phyloP scores from a whole-genome alignment of 2,329 filamentous ascomycete species.

The Allantophomopsis lycopodina region DNA sequence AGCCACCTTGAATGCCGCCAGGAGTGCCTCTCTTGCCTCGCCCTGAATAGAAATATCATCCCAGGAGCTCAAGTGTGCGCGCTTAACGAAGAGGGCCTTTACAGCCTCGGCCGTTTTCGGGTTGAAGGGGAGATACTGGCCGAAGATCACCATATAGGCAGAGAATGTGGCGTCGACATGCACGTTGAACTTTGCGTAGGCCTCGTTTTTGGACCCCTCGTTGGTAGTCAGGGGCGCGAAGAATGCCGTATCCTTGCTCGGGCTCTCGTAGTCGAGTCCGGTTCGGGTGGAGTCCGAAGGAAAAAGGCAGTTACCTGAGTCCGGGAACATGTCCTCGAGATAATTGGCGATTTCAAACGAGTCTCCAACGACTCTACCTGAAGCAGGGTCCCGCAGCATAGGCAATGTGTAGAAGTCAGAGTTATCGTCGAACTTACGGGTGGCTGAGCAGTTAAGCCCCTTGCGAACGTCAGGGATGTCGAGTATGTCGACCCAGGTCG shows the following conservation, averaged over 20 bases:
- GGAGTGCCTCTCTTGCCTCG: no score
- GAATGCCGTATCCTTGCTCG: constrained; percentile 11
- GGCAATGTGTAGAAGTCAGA: constrained; percentile 46
- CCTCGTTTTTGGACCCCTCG: constrained; percentile 12
- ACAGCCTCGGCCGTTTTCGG: no score
- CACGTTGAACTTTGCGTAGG: constrained; percentile 35
- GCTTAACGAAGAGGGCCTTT: no score
- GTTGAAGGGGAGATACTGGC: constrained; percentile 23
- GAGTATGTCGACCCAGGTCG: constrained; percentile 35
- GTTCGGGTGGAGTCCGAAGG: no score
- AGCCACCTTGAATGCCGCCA: constrained; percentile 19
- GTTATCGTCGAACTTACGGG: constrained; percentile 40
- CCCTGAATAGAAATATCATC: constrained; percentile 19
- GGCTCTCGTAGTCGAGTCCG: constrained; percentile 25
- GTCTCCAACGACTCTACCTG: constrained; percentile 34
- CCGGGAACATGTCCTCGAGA: no score
- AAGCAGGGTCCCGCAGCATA: constrained; percentile 32
- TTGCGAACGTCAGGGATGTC: constrained; percentile 34
- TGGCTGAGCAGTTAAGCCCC: constrained; percentile 29
- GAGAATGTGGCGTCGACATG: constrained; percentile 40
- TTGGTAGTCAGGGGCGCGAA: constrained; percentile 20
- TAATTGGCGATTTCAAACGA: constrained; percentile 46
- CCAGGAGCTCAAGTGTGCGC: constrained; percentile 27
- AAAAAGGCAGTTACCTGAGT: no score
- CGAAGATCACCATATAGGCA: constrained; percentile 25